Evolutionary conservation across 2,329 filamentous ascomycete species (phyloP), one percentile per base, ranked within the genome.

Genomic region (Pseudogymnoascus sp.): DNA sequence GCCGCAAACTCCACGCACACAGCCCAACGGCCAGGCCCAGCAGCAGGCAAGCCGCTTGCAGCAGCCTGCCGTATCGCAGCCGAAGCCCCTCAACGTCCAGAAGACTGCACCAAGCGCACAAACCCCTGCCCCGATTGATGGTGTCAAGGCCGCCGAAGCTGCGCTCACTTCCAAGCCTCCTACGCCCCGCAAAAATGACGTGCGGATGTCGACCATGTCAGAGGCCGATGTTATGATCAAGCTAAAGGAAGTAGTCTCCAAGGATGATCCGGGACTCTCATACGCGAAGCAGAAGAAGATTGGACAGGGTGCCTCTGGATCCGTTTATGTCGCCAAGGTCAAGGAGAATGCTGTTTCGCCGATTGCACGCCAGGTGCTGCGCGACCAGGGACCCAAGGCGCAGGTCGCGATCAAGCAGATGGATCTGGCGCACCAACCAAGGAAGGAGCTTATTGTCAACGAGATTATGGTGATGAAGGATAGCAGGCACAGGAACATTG

Each of bases 401-500:
- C 91, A 97, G 74, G 94, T 99, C 65, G 94, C 94, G 42, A 99
- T 99, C 74, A 99, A 99, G 80, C 94, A 99, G 78, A 99, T 99
- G 94, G 94, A 99, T 78, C 84, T 99, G 62, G 91, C 93, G 60
- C 94, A 96, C 73, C 94, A 99, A 76, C 94, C 94, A 58, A 84
- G 94, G 64, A 99, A 99, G 81, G 94, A 99, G 77, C 80, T 99
- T 71, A 99, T 99, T 72, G 94, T 99, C 61, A 99, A 99, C 75
- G 94, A 99, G 73, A 99, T 99, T 72, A 95, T 99, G 79, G 94
- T 99, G 64, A 99, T 99, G 94, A 97, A 97, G 79, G 94, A 99
- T 78, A 96, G 91, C 80, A 90, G 92, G 74, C 94, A 99, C 75
- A 88, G 89, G 65, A 99, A 99, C 76, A 99, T 99, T 79, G 94